Evolutionary conservation across 306 rosid genomes (phyloP).

Genomic region (Urtica urens): DNA sequence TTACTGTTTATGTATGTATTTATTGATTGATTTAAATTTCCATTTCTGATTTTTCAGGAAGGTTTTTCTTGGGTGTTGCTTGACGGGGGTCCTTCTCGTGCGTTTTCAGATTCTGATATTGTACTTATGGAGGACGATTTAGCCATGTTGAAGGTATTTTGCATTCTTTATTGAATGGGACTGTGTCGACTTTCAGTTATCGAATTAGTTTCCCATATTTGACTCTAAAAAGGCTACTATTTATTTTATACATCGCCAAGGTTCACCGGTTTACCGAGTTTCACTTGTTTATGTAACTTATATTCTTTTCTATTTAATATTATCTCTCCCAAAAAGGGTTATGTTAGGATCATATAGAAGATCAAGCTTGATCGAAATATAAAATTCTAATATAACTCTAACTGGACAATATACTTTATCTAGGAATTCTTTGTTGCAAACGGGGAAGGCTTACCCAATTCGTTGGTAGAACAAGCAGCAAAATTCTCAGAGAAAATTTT

Average conservation of each 20-base stretch:
- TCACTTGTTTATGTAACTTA: no score
- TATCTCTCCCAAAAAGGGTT: no score
- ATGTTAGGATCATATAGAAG: no score
- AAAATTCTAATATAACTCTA: no score
- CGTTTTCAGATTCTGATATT: slow-evolving; percentile 36
- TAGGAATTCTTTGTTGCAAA: slow-evolving; percentile 49
- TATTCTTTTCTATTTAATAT: no score
- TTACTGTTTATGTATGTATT: background rate
- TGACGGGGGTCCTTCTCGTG: slow-evolving; percentile 54
- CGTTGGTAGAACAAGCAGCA: slow-evolving; percentile 34
- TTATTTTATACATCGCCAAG: no score
- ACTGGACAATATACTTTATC: no score
- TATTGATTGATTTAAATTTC: slow-evolving; percentile 2
- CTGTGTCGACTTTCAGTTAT: no score
- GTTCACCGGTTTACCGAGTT: no score
- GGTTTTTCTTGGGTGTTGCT: slow-evolving; percentile 44
- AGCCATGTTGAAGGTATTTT: slow-evolving; percentile 27
- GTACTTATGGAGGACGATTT: slow-evolving; percentile 34
- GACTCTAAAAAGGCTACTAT: no score
- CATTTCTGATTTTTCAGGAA: slow-evolving; percentile 33
- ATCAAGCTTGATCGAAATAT: no score
- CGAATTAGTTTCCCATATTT: no score
- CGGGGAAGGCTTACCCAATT: slow-evolving; percentile 43
- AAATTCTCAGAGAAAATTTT: slow-evolving; percentile 34
- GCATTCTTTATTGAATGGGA: background rate